Percentiles rank a stretch among this genome's conserved stretches.
Conservation (phyloP, 352 stramenopile species). For the Phytophthora pinifolia region DNA sequence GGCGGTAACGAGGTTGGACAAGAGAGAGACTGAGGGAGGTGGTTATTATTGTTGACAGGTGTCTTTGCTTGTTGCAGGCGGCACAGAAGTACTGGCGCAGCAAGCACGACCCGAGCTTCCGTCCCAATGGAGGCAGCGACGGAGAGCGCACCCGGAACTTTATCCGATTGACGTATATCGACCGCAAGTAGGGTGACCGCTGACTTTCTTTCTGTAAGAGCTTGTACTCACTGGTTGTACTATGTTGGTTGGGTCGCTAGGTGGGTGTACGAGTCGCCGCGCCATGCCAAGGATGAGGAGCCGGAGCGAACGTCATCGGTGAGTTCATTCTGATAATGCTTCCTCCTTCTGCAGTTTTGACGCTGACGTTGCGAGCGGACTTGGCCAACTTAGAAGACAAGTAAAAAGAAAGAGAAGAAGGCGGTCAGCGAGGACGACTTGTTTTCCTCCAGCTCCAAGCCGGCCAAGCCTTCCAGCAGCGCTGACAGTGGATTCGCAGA, state of each 20-base stretch:
- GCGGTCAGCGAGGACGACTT: constrained; percentile 41
- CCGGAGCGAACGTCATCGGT: constrained; percentile 39
- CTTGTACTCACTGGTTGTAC: background rate
- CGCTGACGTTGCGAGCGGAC: constrained; percentile 2
- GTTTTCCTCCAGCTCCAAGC: constrained; percentile 41
- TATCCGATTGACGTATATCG: constrained; percentile 86
- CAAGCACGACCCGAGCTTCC: constrained; percentile 82
- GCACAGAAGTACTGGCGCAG: constrained; percentile 86
- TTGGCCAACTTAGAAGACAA: constrained; percentile 34
- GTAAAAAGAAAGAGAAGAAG: constrained; percentile 51
- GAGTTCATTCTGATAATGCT: constrained; percentile 7
- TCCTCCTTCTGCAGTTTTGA: background rate
- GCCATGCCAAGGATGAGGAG: constrained; percentile 46
- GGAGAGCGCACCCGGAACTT: constrained; percentile 89
- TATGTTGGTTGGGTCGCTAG: constrained; percentile 24
- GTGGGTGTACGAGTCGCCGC: constrained; percentile 81
- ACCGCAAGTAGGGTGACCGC: constrained; percentile 64
- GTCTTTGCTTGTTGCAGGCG: constrained; percentile 34
- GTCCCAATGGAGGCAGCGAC: constrained; percentile 66
- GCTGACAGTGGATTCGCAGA: constrained; percentile 57
- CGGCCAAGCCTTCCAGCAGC: constrained; percentile 21
- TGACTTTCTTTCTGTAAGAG: background rate
- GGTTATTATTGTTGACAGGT: background rate
- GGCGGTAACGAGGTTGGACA: constrained; percentile 85
- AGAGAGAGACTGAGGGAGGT: too few species aligned